Evolutionary conservation across 768 basidiomycete genomes (phyloP), one percentile per base, ranked within the genome.

Genomic region (Multifurca ochricompacta): DNA sequence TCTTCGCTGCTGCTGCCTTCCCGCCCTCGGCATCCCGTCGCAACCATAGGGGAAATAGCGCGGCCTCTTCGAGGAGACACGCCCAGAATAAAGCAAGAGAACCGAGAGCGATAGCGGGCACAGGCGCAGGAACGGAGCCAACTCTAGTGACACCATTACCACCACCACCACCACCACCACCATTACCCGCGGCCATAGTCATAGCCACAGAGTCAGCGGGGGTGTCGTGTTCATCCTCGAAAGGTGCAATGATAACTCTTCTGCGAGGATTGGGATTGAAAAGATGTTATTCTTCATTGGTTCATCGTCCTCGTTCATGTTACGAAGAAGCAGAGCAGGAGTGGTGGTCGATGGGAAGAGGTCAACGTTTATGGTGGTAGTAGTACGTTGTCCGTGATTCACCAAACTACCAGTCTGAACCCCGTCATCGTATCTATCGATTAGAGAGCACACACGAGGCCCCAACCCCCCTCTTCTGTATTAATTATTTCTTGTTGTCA

Each of bases 61-160:
- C 9, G 19, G 21, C 37, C 9, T 23, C 49, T 10, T 57, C 56
- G 27, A 48, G 18, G 3, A 47, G 7, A 43, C 49, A 52, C 19
- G 37, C 19, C 56, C 56, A 57, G 16, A 57, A 44, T 39, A 57
- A 34, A 2, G 39, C 32, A 9, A 52, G 19, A 3, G 42, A 14
- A 21, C 56, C 40, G 41, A 16, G 9, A n/a, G n/a, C n/a, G 5
- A 48, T 14, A 14, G 21, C n/a, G 13, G 52, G 27, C 16, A 9
- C 21, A 1, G 39, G 56, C 28, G 27, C 16, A 4, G 39, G 16
- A 35, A 18, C 13, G 18, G 3, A 3, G 41, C 18, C n/a, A n/a
- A n/a, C n/a, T n/a, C n/a, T n/a, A n/a, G n/a, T n/a, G n/a, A n/a
- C n/a, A 16, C 6, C 11, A 21, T 5, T 3, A 21, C 2, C n/a